Conservation (phyloP, 345 rosid species). For the Luvunga scandens region DNA sequence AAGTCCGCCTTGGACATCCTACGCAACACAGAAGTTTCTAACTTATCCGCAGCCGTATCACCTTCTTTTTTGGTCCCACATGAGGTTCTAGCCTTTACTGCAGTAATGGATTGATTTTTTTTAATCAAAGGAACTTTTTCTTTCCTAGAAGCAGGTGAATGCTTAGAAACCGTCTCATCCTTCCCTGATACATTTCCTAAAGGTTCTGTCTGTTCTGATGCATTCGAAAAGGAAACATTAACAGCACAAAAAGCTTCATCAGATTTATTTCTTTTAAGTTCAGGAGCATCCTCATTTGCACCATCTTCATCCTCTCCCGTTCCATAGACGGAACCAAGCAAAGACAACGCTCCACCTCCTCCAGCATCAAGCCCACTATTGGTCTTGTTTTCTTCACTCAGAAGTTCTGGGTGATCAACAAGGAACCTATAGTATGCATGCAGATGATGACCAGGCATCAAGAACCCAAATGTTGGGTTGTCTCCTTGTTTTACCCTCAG, state of each 20-base stretch:
- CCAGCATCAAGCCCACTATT: conserved; percentile 31
- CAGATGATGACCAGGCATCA: conserved; percentile 84
- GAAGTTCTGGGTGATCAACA: conserved; percentile 76
- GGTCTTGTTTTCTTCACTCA: conserved; percentile 43
- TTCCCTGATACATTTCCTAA: conserved; percentile 23
- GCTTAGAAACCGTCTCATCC: conserved; percentile 37
- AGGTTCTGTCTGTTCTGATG: conserved; percentile 36
- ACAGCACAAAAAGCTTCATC: conserved; percentile 28
- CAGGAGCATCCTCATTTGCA: conserved; percentile 33
- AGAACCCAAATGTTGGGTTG: conserved; percentile 92
- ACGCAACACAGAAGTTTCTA: conserved; percentile 32
- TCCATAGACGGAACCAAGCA: conserved; percentile 83
- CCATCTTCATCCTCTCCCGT: conserved; percentile 84
- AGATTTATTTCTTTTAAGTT: conserved; percentile 23
- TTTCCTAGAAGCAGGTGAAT: conserved; percentile 35
- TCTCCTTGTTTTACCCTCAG: conserved; percentile 96
- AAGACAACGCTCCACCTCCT: conserved; percentile 71
- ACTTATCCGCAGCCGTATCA: conserved; percentile 30
- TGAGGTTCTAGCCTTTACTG: conserved; percentile 44
- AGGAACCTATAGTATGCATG: conserved; percentile 84
- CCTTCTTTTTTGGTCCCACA: conserved; percentile 42
- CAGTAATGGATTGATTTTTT: conserved; percentile 44
- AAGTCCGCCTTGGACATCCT: conserved; percentile 39
- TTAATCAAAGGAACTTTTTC: conserved; percentile 48
- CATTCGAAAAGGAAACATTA: conserved; percentile 28